Base-by-base conservation (phyloP, 2,329 filamentous ascomycete species). In the Colletotrichum acutatum region DNA sequence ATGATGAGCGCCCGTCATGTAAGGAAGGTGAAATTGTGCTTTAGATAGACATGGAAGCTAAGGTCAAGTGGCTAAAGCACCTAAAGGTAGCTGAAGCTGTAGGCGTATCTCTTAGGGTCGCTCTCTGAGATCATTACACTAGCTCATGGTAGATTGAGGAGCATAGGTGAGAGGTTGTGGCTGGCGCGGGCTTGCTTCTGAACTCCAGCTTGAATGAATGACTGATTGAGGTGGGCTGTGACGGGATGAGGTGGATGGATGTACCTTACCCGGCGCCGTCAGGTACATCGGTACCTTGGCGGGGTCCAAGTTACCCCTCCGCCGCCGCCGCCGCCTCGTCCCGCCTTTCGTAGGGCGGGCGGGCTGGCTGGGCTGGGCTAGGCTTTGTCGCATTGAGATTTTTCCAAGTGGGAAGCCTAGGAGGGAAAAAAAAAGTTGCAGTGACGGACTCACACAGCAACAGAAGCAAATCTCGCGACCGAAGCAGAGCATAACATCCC, bases 201-300 rank as follows among this genome's bases (percentile, higher is more conserved):
- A 53, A 63, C 11, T 7, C n/a, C 26, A 61, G 58, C 11, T 46
- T 42, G 37, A 19, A 42, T 42, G 37, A 6, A 14, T 42, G 37
- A 37, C 30, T 37, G 34, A 8, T 6, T 34, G 32, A 34, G 32
- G 32, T 42, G 37, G 37, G 37, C 37, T 19, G 16, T 14, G 16
- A 42, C 16, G 14, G 37, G 14, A 42, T 42, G 37, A 42, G 37
- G 2, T 42, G 37, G 37, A 42, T 42, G 37, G 5, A 59, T 52
- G 71, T 70, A 66, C 61, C 49, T n/a, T 42, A 53, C 65, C 49
- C 52, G 65, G 58, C 30, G 65, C 64, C 22, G 57, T 49, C 26
- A 57, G 61, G 53, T 49, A 26, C 49, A 34, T 12, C 53, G 37
- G 42, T 30, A 34, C 30, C 19, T 62, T n/a, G 42, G 42, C 42